phyloP scores from a whole-genome alignment of 768 basidiomycete species.

The Cyclocybe cylindracea region DNA sequence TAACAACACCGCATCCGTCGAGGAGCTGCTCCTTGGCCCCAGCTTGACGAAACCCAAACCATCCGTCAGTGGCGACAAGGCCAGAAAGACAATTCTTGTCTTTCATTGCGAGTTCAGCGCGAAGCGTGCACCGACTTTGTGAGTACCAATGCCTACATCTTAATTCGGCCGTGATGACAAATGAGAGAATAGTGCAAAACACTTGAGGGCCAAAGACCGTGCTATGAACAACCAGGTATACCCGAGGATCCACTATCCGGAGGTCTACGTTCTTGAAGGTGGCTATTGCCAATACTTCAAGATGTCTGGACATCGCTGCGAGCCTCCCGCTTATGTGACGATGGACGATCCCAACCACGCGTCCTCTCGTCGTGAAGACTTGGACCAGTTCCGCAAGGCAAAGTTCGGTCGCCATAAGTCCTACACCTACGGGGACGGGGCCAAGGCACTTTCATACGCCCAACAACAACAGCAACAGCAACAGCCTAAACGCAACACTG shows the following conservation, averaged over 20 bases:
- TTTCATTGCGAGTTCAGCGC: slow-evolving; percentile 99
- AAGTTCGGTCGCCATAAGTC: slow-evolving; percentile 91
- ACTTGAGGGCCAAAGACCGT: slow-evolving; percentile 89
- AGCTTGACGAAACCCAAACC: slow-evolving; percentile 58
- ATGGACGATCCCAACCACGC: slow-evolving; percentile 95
- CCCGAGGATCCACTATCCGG: slow-evolving; percentile 92
- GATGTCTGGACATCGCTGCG: slow-evolving; percentile 66
- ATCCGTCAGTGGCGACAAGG: slow-evolving; percentile 71
- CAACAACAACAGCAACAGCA: slow-evolving; percentile 38
- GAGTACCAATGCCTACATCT: slow-evolving; percentile 27
- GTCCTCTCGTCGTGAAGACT: slow-evolving; percentile 76
- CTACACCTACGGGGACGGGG: slow-evolving; percentile 86
- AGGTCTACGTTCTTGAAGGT: slow-evolving; percentile 95
- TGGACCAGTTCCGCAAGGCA: slow-evolving; percentile 89
- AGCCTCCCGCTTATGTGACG: slow-evolving; percentile 79
- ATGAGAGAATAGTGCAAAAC: slow-evolving; percentile 70
- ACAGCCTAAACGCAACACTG: slow-evolving; percentile 66
- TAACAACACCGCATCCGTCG: slow-evolving; percentile 76
- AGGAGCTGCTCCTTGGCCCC: slow-evolving; percentile 73
- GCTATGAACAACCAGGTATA: slow-evolving; percentile 86
- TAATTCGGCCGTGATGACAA: background rate
- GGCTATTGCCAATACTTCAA: slow-evolving; percentile 92
- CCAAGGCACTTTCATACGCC: slow-evolving; percentile 33
- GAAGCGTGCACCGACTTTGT: slow-evolving; percentile 97
- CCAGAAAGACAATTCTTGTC: slow-evolving; percentile 81